Evolutionary conservation across 441 rosid genomes (phyloP).

Genomic region (Euphorbia corollata): DNA sequence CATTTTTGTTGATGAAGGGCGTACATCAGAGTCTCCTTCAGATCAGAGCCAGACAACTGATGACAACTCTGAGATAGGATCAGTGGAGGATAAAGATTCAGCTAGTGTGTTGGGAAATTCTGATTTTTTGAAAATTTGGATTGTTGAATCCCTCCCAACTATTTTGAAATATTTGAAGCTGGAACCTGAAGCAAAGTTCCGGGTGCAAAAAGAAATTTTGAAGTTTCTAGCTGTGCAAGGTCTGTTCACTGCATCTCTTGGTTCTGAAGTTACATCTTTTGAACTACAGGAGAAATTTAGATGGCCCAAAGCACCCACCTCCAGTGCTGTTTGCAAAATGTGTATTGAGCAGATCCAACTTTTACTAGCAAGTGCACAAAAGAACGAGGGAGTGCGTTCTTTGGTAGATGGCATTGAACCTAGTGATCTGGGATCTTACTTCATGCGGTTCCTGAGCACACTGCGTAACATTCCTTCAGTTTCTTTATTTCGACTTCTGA

Average conservation of each 20-base stretch:
- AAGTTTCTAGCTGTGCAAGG: constrained; percentile 95
- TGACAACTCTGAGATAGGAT: constrained; percentile 89
- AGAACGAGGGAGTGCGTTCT: constrained; percentile 45
- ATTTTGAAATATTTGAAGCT: constrained; percentile 64
- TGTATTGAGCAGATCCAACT: constrained; percentile 89
- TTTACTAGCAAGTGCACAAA: constrained; percentile 67
- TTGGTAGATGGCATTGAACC: constrained; percentile 44
- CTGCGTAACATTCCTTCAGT: constrained; percentile 88
- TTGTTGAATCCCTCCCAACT: constrained; percentile 76
- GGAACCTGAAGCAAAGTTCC: constrained; percentile 59
- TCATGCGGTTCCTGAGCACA: constrained; percentile 74
- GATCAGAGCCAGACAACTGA: constrained; percentile 99
- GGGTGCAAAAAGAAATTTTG: constrained; percentile 72
- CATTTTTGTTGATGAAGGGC: constrained; percentile 79
- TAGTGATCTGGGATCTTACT: constrained; percentile 70
- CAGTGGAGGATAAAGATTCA: constrained; percentile 71
- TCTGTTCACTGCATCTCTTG: constrained; percentile 82
- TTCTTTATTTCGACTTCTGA: constrained; percentile 69
- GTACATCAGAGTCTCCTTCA: constrained; percentile 71
- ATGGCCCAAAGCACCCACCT: no score
- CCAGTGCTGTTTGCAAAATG: constrained; percentile 48
- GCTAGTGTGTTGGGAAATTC: constrained; percentile 41
- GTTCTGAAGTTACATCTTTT: constrained; percentile 38
- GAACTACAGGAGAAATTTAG: no score
- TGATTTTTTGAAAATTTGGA: constrained; percentile 77